Evolutionary conservation across 129 eudicot genomes (phyloP), one percentile per base, ranked within the genome.

Genomic region (Pittosporum tobira): DNA sequence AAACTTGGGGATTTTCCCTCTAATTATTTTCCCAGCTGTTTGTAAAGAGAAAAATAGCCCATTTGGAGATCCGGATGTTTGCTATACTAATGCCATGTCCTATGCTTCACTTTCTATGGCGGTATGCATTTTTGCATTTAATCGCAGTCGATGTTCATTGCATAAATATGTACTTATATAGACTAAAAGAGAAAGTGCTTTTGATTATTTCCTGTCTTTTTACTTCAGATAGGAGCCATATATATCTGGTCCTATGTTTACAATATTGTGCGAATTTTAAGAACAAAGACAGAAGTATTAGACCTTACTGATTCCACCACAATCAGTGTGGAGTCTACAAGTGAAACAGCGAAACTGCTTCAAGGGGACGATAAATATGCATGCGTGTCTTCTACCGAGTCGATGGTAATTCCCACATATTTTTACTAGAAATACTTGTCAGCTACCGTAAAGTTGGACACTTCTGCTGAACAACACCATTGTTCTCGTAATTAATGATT

Each of bases 101-200:
- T 76, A 71, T 61, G 81, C 64, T 15, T 75, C 80, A 6, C 64
- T 75, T 57, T 75, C 80, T 14, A 75, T 76, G 81, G 81, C 81
- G 9, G 80, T 68, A 68, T 25, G 77, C 55, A 19, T 44, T 59
- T 26, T 18, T 34, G 13, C 11, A 6, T n/a, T 57, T 27, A 53
- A 8, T 53, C n/a, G 28, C 16, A 16, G 19, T 0, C 14, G 1
- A 13, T 22, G 53, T 51, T 22, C 16, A 51, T 8, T 51, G 18
- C 2, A 19, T 48, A 6, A 13, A 46, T 14, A 20, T 4, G 10
- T n/a, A n/a, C n/a, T n/a, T n/a, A n/a, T n/a, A n/a, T 46, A 15
- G 6, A 14, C 21, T 34, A 34, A 34, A 14, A 6, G 14, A 9
- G 6, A 20, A 20, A 49, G 54, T 6, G 51, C 51, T 46, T 59